These are phyloP conservation scores for Evernia prunastri DNA, from an alignment of 495 filamentous ascomycete species.

Conservation along the genomic window DNA sequence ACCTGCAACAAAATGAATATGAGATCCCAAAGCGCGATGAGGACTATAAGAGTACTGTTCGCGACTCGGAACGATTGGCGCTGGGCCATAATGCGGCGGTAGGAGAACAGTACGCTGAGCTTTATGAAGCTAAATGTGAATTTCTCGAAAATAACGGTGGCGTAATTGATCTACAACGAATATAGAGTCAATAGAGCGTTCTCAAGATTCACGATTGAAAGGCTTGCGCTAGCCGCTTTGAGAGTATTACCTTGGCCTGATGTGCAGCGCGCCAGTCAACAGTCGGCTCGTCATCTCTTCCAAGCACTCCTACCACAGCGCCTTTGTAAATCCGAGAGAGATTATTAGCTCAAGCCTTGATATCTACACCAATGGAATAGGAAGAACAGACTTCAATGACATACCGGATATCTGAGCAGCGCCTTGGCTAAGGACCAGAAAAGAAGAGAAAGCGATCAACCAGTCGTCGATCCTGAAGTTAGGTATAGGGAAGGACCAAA, in stretches of 20 bases:
- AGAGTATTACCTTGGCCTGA: constrained; percentile 5
- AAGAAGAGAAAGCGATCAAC: too few relatives aligned
- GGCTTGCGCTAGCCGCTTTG: not conserved
- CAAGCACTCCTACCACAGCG: constrained; percentile 8
- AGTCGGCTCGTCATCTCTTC: constrained; percentile 5
- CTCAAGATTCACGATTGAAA: too few relatives aligned
- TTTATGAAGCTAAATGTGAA: constrained; percentile 11
- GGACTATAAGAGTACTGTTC: constrained; percentile 8
- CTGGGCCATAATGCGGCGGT: constrained; percentile 12
- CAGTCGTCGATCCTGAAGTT: too few relatives aligned
- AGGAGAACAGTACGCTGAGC: constrained; percentile 15
- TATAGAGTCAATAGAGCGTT: too few relatives aligned
- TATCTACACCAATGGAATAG: too few relatives aligned
- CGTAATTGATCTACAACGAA: not conserved
- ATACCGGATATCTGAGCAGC: too few relatives aligned
- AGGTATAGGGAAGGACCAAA: too few relatives aligned
- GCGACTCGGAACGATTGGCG: constrained; percentile 10
- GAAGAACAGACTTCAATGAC: too few relatives aligned
- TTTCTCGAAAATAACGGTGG: constrained; percentile 10
- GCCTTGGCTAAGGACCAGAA: too few relatives aligned
- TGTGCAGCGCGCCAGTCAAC: constrained; percentile 8
- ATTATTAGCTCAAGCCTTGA: too few relatives aligned
- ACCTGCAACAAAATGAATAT: constrained; percentile 3
- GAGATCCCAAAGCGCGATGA: constrained; percentile 11
- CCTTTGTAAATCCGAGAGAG: not conserved